A percentile compares a stretch with the other conserved stretches of the same genome.
phyloP scores from a whole-genome alignment of 2,329 filamentous ascomycete genomes.

The Didymellaceae sp. region DNA sequence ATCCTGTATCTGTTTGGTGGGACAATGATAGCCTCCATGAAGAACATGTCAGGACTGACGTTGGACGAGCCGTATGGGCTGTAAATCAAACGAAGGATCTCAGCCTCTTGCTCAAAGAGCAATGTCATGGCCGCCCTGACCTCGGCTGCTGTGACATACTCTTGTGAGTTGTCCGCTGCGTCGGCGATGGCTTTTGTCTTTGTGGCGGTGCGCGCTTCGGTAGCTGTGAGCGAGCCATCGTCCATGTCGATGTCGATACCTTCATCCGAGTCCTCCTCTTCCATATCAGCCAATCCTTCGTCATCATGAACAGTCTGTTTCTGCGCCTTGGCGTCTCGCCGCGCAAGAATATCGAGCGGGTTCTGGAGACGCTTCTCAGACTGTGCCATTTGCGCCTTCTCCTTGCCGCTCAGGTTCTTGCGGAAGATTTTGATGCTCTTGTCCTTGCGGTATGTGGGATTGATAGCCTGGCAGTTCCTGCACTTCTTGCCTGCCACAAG shows the following conservation, averaged over 20 bases:
- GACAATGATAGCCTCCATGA: conserved; percentile 83
- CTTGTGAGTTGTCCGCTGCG: conserved; percentile 58
- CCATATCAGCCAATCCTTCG: conserved; percentile 73
- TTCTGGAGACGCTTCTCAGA: conserved; percentile 71
- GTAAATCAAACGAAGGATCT: conserved; percentile 85
- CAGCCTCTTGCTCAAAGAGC: conserved; percentile 86
- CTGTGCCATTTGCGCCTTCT: conserved; percentile 78
- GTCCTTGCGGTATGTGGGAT: conserved; percentile 84
- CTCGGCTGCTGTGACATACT: conserved; percentile 83
- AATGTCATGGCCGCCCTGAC: conserved; percentile 78
- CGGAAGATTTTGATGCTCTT: conserved; percentile 93
- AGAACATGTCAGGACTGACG: conserved; percentile 90
- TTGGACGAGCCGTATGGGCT: conserved; percentile 69
- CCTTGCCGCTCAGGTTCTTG: conserved; percentile 75
- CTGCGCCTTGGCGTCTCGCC: conserved; percentile 53
- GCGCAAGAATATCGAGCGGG: conserved; percentile 67
- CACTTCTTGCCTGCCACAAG: conserved; percentile 76
- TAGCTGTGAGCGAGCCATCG: conserved; percentile 61
- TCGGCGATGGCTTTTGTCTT: conserved; percentile 50
- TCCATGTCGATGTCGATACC: conserved; percentile 43
- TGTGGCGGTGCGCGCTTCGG: conserved; percentile 49
- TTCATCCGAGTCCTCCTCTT: conserved; percentile 51
- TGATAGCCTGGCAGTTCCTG: conserved; percentile 61
- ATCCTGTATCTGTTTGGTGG: conserved; percentile 92
- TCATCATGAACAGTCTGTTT: conserved; percentile 62